Conservation (phyloP, 495 filamentous ascomycete genomes). For the Lichina pygmaea region DNA sequence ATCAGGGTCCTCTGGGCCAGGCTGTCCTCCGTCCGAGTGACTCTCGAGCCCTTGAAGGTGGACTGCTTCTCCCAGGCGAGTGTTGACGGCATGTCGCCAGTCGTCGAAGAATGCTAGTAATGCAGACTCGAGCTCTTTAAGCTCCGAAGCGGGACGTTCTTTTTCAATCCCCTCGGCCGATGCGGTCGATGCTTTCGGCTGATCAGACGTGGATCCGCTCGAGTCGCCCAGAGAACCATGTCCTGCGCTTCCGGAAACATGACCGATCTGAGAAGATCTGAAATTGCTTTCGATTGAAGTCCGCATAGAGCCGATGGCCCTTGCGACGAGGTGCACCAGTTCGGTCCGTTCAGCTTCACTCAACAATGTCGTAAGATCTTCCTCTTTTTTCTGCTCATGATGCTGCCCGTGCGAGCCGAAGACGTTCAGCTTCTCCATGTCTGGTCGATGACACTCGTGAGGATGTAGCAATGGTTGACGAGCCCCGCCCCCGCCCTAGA, state of each 20-base stretch:
- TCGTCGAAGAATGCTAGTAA: constrained; percentile 30
- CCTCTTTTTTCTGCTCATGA: not conserved
- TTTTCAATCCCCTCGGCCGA: not conserved
- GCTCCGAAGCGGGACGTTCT: not conserved
- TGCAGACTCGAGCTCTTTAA: not conserved
- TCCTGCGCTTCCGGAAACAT: no score
- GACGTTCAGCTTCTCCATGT: not conserved
- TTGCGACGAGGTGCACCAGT: not conserved
- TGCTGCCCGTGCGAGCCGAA: not conserved
- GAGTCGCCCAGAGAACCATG: not conserved
- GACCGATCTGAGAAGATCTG: not conserved
- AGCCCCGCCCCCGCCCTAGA: not conserved
- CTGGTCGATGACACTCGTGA: not conserved
- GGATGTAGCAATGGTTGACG: not conserved
- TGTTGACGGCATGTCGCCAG: constrained; percentile 32
- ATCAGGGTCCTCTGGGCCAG: not conserved
- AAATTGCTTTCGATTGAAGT: not conserved
- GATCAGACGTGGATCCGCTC: not conserved
- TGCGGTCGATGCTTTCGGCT: not conserved
- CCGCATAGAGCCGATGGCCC: not conserved
- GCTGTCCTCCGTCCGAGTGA: not conserved
- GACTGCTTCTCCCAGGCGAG: constrained; percentile 35
- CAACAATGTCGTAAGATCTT: not conserved
- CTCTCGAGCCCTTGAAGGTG: constrained; percentile 23
- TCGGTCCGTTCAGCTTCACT: not conserved